Base-by-base conservation (phyloP, 1,284 basidiomycete species). In the Fomitiporia mediterranea region DNA sequence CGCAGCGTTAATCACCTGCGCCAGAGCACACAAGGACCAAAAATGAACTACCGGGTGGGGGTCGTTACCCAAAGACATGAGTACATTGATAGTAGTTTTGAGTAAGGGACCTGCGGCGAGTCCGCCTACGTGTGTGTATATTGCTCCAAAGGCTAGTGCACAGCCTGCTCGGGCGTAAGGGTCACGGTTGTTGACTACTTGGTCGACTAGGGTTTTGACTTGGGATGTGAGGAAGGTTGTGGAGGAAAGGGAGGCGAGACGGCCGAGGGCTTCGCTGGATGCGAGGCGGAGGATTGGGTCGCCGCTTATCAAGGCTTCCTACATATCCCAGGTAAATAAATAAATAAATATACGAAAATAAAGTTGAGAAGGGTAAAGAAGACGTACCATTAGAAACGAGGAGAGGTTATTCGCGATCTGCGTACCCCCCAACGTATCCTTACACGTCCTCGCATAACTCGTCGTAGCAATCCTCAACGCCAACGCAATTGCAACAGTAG, bases 31-130 rank as follows among this genome's bases (percentile, higher is more conserved):
- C 57, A 99, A 76, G 1, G 96, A 87, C 81, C 89, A 94, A 68
- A 89, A 98, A 70, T 99, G 95, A 3, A 98, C 97, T 9, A 94
- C 82, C 0, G 97, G 97, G 68, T 99, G 97, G 0, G 97, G 94
- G 68, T 99, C 97, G 59, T 90, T 94, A 66, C 90, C 86, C 28
- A 99, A 81, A 1, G 95, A 98, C 85, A 98, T 94, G 47, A 98
- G 77, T 55, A 99, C 88, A 66, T 98, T 95, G 62, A 98, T 89
- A 0, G 96, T 93, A 0, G 96, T 98, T 72, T 98, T 98, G 58
- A 99, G 80, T 13, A 98, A 79, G 0, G 97, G 94, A 0, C 94
- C 93, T 4, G 94, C 96, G 3, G 91, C 91, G 19, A 99, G 78
- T 35, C 94, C 92, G 13, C 97, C 97, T 34, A 99, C 94, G 64